phyloP scores from a whole-genome alignment of 2,329 filamentous ascomycete species.

The Penicillium thymicola region DNA sequence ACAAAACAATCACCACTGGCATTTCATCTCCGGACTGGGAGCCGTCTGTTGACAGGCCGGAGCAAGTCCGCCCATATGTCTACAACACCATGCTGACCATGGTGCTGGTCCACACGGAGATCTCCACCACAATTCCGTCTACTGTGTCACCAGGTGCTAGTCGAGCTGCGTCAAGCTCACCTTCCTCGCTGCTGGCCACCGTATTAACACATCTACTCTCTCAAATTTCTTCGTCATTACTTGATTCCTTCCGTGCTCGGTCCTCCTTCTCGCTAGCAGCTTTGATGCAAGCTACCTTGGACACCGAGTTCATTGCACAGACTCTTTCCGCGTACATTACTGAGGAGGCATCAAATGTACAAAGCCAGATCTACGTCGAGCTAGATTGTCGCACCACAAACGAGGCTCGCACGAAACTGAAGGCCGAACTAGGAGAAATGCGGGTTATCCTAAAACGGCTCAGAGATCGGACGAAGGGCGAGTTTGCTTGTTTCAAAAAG shows the following conservation, averaged over 20 bases:
- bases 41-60: conserved; percentile 58
- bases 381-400: conserved; percentile 87
- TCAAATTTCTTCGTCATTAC: conserved; percentile 72
- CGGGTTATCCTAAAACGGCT: conserved; percentile 79
- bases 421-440: conserved; percentile 88
- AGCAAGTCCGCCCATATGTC: conserved; percentile 80
- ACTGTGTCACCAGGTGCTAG: conserved; percentile 72
- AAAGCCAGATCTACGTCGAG: conserved; percentile 88
- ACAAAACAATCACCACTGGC: conserved; percentile 67
- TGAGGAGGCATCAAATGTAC: conserved; percentile 73
- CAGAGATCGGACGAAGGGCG: conserved; percentile 74
- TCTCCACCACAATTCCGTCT: conserved; percentile 68
- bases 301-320: conserved; percentile 95
- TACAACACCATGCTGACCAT: conserved; percentile 81
- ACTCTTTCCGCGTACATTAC: conserved; percentile 88
- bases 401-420: conserved; percentile 72
- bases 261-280: conserved; percentile 70
- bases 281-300: conserved; percentile 94
- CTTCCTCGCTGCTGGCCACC: conserved; percentile 65
- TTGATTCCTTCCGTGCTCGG: conserved; percentile 70
- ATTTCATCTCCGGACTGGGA: conserved; percentile 71
- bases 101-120: conserved; percentile 88
- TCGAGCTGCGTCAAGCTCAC: conserved; percentile 65
- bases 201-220: conserved; percentile 86
- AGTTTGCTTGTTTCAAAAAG: conserved; percentile 83